A percentile compares a stretch with the other conserved stretches of the same genome.
Conservation (phyloP, 192 early-diverging fungal species). For the Irineochytrium annulatum region DNA sequence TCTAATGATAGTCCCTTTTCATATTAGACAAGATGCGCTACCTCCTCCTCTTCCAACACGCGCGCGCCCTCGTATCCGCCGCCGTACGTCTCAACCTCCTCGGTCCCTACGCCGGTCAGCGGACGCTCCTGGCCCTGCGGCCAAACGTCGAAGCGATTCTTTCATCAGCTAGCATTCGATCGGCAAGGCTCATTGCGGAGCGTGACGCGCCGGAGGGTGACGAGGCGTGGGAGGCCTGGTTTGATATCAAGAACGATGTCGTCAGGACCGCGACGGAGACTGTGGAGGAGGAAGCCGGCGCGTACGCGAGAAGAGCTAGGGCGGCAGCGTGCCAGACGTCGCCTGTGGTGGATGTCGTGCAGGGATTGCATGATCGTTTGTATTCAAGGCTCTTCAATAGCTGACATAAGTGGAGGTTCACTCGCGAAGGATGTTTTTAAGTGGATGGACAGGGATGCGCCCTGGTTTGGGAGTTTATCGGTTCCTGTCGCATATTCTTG, state of each 20-base stretch:
- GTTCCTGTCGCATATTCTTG: too few species aligned
- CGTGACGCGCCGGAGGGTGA: too few species aligned
- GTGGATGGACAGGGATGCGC: too few species aligned
- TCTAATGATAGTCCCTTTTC: too few species aligned
- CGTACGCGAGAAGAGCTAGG: too few species aligned
- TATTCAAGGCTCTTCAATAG: slow-evolving; percentile 4
- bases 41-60: slow-evolving; percentile 79
- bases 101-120: slow-evolving; percentile 85
- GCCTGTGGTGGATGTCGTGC: not conserved
- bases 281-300: too few species aligned
- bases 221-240: too few species aligned
- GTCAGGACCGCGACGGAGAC: too few species aligned
- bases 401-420: too few species aligned
- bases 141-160: not conserved
- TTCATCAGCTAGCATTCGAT: not conserved
- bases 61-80: slow-evolving; percentile 79
- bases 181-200: not conserved
- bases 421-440: too few species aligned
- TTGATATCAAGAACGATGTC: too few species aligned
- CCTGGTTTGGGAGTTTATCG: too few species aligned
- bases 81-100: slow-evolving; percentile 85
- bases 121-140: slow-evolving; percentile 47
- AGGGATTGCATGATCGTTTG: slow-evolving; percentile 1
- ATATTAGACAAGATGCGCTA: slow-evolving; percentile 61
- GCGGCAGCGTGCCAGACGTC: not conserved